These are phyloP conservation scores for Przewalskia tangutica DNA, from an alignment of 257 asterid genomes.

Conservation along the genomic window DNA sequence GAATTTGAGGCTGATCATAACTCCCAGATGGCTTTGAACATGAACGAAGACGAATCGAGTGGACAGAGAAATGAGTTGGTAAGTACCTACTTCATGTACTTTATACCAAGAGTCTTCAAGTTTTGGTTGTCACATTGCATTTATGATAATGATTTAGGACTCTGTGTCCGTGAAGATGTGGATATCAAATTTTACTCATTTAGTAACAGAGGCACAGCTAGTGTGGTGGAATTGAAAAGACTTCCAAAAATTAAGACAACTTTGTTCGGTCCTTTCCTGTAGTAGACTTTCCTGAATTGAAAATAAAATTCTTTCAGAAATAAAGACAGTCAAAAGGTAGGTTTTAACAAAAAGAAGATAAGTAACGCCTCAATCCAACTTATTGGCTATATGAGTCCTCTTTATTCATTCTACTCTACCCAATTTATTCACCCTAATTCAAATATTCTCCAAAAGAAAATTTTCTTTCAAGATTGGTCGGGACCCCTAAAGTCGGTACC, in stretches of 20 bases:
- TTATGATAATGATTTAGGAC: background rate
- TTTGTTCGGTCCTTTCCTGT: background rate
- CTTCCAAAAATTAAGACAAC: background rate
- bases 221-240: background rate
- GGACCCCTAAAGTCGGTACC: background rate
- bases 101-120: constrained; percentile 18
- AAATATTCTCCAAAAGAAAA: background rate
- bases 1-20: constrained; percentile 58
- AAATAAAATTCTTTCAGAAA: background rate
- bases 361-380: background rate
- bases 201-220: background rate
- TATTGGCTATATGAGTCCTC: background rate
- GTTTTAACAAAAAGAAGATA: background rate
- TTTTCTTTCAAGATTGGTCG: background rate
- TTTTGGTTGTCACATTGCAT: background rate
- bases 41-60: constrained; percentile 48
- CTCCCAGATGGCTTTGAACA: constrained; percentile 39
- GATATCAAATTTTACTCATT: background rate
- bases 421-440: background rate
- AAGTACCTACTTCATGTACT: constrained; percentile 34
- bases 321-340: background rate
- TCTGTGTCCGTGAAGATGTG: background rate
- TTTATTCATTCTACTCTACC: background rate
- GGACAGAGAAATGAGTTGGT: constrained; percentile 67
- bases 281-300: background rate